A percentile compares a stretch with the other conserved stretches of the same genome.
phyloP scores from a whole-genome alignment of 2,329 filamentous ascomycete species.

The Cladophialophora carrionii region DNA sequence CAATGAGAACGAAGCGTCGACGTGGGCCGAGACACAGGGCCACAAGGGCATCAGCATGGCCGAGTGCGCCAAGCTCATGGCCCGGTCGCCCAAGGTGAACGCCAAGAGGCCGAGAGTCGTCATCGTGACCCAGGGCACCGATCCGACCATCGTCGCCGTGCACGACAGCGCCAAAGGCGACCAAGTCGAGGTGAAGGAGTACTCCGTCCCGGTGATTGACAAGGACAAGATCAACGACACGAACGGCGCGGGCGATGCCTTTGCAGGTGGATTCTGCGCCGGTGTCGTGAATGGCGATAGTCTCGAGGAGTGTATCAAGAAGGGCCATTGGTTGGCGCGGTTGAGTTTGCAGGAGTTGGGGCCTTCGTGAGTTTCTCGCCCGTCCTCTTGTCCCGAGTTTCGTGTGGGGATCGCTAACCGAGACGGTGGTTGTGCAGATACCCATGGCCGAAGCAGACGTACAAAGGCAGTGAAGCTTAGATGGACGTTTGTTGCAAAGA shows the following conservation, averaged over 20 bases:
- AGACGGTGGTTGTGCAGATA: slow-evolving; percentile 56
- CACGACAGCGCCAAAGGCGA: slow-evolving; percentile 64
- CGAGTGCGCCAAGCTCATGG: slow-evolving; percentile 82
- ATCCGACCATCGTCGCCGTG: slow-evolving; percentile 80
- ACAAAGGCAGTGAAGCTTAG: slow-evolving; percentile 53
- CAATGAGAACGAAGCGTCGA: slow-evolving; percentile 91
- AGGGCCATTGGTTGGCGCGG: slow-evolving; percentile 95
- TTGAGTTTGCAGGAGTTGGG: slow-evolving; percentile 94
- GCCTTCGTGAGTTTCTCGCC: slow-evolving; percentile 69
- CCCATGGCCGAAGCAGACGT: slow-evolving; percentile 80
- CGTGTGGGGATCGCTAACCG: neutral
- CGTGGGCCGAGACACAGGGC: slow-evolving; percentile 81
- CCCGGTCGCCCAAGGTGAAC: slow-evolving; percentile 80
- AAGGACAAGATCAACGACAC: slow-evolving; percentile 86
- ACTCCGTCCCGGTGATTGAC: slow-evolving; percentile 77
- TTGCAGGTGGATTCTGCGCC: slow-evolving; percentile 90
- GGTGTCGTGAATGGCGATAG: slow-evolving; percentile 83
- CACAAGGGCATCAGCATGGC: slow-evolving; percentile 62
- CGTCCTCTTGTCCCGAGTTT: neutral
- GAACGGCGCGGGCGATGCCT: slow-evolving; percentile 95
- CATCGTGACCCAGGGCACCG: slow-evolving; percentile 92
- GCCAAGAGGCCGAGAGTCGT: slow-evolving; percentile 77
- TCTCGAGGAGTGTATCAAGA: slow-evolving; percentile 77
- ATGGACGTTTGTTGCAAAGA: neutral
- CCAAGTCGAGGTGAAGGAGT: slow-evolving; percentile 70